These are phyloP conservation scores for Phylloporus sp. DNA, from an alignment of 768 basidiomycete genomes.

Conservation along the genomic window DNA sequence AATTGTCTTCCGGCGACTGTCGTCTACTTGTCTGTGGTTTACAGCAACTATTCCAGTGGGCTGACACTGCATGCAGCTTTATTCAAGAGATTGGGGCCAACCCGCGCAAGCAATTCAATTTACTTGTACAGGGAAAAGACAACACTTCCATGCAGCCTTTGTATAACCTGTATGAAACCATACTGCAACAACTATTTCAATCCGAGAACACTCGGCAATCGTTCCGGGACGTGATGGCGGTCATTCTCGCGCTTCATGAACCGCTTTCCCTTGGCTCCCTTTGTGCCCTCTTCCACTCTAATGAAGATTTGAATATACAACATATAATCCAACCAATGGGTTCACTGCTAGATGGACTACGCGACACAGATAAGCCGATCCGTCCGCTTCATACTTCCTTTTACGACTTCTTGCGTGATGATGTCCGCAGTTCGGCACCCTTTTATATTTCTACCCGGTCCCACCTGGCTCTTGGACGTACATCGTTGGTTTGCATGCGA, in stretches of 20 bases:
- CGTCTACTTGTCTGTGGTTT: too few species aligned
- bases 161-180: too few species aligned
- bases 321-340: background rate
- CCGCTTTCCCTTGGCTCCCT: background rate
- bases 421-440: background rate
- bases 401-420: background rate
- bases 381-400: too few species aligned
- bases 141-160: too few species aligned
- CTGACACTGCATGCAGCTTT: background rate
- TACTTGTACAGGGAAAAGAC: too few species aligned
- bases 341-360: background rate
- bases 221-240: background rate
- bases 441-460: background rate
- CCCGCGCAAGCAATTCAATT: too few species aligned
- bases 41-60: too few species aligned
- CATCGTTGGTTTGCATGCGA: constrained; percentile 2
- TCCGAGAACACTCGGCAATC: background rate
- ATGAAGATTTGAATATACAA: background rate
- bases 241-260: background rate
- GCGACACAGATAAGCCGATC: too few species aligned
- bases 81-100: background rate
- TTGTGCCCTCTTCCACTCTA: background rate
- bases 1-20: too few species aligned
- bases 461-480: background rate
- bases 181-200: too few species aligned